Conservation (phyloP, 805 yeast species). For the Crinitomyces ghanaensis region DNA sequence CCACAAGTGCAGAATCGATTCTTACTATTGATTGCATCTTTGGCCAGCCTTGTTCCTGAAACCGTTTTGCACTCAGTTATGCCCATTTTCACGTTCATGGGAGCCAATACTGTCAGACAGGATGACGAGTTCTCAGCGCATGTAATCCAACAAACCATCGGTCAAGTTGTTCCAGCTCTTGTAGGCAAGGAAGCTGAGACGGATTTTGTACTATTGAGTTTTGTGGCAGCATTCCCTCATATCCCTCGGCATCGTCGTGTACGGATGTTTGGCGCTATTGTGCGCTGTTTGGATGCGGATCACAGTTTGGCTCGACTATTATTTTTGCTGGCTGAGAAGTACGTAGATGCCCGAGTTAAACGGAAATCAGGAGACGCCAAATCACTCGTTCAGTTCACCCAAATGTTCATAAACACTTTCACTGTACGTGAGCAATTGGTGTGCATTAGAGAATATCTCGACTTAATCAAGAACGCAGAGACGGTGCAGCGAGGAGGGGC, state of each 20-base stretch:
- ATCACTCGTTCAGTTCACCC: slow-evolving; percentile 58
- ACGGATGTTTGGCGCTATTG: slow-evolving; percentile 67
- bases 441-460: slow-evolving; percentile 20
- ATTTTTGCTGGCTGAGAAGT: slow-evolving; percentile 74
- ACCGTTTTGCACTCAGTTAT: slow-evolving; percentile 87
- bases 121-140: slow-evolving; percentile 92
- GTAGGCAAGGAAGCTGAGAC: slow-evolving; percentile 45
- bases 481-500: not conserved
- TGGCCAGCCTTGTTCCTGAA: slow-evolving; percentile 85
- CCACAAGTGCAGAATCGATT: slow-evolving; percentile 93
- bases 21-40: slow-evolving; percentile 70
- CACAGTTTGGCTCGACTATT: slow-evolving; percentile 60
- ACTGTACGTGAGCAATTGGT: slow-evolving; percentile 44
- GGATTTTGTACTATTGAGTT: slow-evolving; percentile 76
- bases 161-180: slow-evolving; percentile 84
- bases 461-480: slow-evolving; percentile 20
- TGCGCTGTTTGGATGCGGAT: slow-evolving; percentile 59
- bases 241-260: slow-evolving; percentile 96
- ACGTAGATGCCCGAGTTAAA: slow-evolving; percentile 40
- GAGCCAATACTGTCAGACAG: slow-evolving; percentile 91
- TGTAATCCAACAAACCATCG: slow-evolving; percentile 84
- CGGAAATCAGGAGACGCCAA: slow-evolving; percentile 57
- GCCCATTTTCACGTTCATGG: slow-evolving; percentile 99
- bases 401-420: slow-evolving; percentile 59
- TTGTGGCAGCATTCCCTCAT: slow-evolving; percentile 89